Evolutionary conservation across 805 yeast genomes (phyloP).

Genomic region (Priceomyces castillae): DNA sequence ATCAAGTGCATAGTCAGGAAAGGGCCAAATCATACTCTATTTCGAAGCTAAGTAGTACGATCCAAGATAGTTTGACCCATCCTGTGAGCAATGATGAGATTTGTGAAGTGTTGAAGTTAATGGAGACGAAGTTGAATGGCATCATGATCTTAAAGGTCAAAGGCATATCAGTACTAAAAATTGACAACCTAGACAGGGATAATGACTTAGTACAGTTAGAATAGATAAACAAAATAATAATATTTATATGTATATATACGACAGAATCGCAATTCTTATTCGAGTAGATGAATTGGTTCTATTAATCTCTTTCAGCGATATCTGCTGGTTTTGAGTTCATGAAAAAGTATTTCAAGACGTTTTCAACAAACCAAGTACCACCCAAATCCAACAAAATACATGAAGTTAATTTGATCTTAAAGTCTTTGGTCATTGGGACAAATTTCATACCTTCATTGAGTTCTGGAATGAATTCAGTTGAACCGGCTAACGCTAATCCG

Average conservation of each 20-base stretch:
- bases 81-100: slow-evolving; percentile 32
- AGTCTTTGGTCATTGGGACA: slow-evolving; percentile 74
- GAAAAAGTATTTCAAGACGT: slow-evolving; percentile 76
- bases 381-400: slow-evolving; percentile 74
- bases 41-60: slow-evolving; percentile 22
- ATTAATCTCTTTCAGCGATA: slow-evolving; percentile 56
- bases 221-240: neutral
- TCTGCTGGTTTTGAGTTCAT: slow-evolving; percentile 92
- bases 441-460: slow-evolving; percentile 87
- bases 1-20: slow-evolving; percentile 18
- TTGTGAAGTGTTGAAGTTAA: slow-evolving; percentile 21
- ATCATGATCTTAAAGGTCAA: slow-evolving; percentile 22
- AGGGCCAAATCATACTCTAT: slow-evolving; percentile 20
- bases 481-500: slow-evolving; percentile 81
- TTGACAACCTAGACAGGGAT: slow-evolving; percentile 24
- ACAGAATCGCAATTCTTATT: neutral
- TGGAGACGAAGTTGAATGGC: slow-evolving; percentile 18
- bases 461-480: slow-evolving; percentile 94
- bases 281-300: neutral
- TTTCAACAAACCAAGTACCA: slow-evolving; percentile 74
- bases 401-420: slow-evolving; percentile 74
- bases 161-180: slow-evolving; percentile 24
- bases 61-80: slow-evolving; percentile 31
- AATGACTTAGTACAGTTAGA: slow-evolving; percentile 23
- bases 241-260: neutral